Conservation (phyloP, 179 eudicot genomes). For the Patellifolia procumbens region DNA sequence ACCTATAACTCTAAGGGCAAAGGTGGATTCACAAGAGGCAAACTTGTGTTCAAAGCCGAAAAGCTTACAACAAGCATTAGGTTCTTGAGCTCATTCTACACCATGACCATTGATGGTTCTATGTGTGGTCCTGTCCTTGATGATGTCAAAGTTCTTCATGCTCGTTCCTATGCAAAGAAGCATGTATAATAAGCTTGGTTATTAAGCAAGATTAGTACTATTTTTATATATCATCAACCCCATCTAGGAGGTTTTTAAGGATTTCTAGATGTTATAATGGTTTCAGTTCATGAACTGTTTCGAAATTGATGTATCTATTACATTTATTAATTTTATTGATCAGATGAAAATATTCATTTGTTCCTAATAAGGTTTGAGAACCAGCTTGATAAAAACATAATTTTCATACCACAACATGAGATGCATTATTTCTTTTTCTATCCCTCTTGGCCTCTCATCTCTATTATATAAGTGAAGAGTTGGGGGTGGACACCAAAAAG, state of each 20-base stretch:
- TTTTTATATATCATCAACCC: constrained; percentile 3
- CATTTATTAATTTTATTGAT: constrained; percentile 23
- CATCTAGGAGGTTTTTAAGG: constrained; percentile 27
- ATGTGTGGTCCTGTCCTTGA: constrained; percentile 81
- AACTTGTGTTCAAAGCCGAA: constrained; percentile 45
- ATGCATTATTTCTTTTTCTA: too few relatives aligned
- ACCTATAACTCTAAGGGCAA: constrained; percentile 52
- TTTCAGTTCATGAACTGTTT: neutral
- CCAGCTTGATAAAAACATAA: too few relatives aligned
- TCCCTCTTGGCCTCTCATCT: too few relatives aligned
- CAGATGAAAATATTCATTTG: constrained; percentile 8
- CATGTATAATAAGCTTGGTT: neutral
- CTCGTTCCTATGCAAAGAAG: constrained; percentile 20
- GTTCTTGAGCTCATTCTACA: constrained; percentile 56
- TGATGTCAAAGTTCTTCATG: constrained; percentile 59
- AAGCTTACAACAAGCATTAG: constrained; percentile 39
- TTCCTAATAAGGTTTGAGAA: neutral
- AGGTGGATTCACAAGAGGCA: constrained; percentile 47
- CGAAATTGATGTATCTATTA: constrained; percentile 25
- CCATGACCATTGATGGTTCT: constrained; percentile 60
- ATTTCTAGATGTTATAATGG: constrained; percentile 24
- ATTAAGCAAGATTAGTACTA: neutral
- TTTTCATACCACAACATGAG: too few relatives aligned
- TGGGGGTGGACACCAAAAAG: too few relatives aligned
- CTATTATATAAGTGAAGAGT: too few relatives aligned